A percentile compares a stretch with the other conserved stretches of the same genome.
Evolutionary conservation across 2,329 filamentous ascomycete species (phyloP).

Genomic region (Calonectria hawksworthii): DNA sequence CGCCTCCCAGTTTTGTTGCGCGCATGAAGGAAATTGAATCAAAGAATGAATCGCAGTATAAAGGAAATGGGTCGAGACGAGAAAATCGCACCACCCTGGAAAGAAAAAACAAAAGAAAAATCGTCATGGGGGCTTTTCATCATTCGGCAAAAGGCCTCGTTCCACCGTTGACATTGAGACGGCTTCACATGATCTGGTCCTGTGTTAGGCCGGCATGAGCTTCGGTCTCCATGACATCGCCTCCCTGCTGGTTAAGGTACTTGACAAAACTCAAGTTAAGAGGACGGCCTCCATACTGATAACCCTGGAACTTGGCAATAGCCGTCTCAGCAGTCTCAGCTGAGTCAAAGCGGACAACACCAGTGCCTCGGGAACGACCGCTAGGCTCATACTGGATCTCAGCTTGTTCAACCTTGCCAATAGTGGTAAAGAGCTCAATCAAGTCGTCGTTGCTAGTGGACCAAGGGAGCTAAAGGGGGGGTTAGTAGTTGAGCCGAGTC

Average conservation of each 20-base stretch:
- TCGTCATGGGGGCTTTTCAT: conserved; percentile 25
- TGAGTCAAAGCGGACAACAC: conserved; percentile 94
- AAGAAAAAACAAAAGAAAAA: conserved; percentile 22
- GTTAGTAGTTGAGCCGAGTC: conserved; percentile 29
- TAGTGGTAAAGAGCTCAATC: conserved; percentile 96
- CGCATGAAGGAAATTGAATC: conserved; percentile 34
- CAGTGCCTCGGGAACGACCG: conserved; percentile 92
- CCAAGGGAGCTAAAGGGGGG: conserved; percentile 83
- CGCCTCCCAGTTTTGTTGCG: conserved; percentile 45
- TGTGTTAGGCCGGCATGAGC: conserved; percentile 86
- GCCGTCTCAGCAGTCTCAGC: conserved; percentile 90
- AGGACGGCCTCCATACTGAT: conserved; percentile 96
- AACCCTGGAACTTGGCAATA: conserved; percentile 97
- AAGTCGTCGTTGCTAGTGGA: conserved; percentile 99
- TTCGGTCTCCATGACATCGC: conserved; percentile 87
- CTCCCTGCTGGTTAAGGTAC: conserved; percentile 80
- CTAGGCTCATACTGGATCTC: conserved; percentile 99
- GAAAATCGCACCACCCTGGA: conserved; percentile 15
- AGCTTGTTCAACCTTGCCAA: conserved; percentile 97
- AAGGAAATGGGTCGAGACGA: conserved; percentile 29
- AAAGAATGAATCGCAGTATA: conserved; percentile 41
- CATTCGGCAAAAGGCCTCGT: conserved; percentile 14
- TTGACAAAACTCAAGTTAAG: conserved; percentile 95
- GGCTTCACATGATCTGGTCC: conserved; percentile 92
- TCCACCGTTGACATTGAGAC: conserved; percentile 30